Evolutionary conservation across 305 asterid genomes (phyloP).

Genomic region (Solanum hybrid): DNA sequence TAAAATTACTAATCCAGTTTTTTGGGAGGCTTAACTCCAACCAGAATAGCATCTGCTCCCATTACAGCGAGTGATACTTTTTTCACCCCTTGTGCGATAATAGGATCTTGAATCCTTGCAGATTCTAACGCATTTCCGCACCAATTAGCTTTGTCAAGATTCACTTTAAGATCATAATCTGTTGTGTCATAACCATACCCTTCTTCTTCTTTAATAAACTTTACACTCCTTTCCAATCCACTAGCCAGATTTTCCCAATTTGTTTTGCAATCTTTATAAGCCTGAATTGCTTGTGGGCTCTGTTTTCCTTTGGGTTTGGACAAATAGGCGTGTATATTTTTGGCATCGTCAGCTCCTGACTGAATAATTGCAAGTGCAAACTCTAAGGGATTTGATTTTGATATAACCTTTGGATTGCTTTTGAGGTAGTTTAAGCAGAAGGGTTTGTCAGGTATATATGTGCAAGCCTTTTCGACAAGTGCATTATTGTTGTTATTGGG

Average conservation of each 20-base stretch:
- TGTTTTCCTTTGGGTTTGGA: background rate
- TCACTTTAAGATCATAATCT: background rate
- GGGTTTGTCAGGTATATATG: background rate
- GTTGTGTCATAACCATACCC: background rate
- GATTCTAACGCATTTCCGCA: background rate
- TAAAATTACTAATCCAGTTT: background rate
- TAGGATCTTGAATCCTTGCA: background rate
- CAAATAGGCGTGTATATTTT: background rate
- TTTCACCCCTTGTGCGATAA: background rate
- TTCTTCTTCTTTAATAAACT: background rate
- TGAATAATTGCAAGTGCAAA: background rate
- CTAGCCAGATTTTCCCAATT: background rate
- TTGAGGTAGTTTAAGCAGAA: background rate
- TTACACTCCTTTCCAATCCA: background rate
- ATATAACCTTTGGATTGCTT: background rate
- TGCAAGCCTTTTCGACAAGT: background rate
- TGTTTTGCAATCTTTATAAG: background rate
- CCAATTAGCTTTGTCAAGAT: background rate
- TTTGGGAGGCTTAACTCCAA: background rate
- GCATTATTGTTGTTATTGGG: background rate
- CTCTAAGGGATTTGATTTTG: background rate
- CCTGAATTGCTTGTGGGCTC: background rate
- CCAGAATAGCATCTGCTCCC: background rate
- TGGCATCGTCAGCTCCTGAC: background rate
- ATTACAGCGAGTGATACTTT: background rate